Evolutionary conservation across 1,284 basidiomycete species (phyloP).

Genomic region (Agroathelia rolfsii): DNA sequence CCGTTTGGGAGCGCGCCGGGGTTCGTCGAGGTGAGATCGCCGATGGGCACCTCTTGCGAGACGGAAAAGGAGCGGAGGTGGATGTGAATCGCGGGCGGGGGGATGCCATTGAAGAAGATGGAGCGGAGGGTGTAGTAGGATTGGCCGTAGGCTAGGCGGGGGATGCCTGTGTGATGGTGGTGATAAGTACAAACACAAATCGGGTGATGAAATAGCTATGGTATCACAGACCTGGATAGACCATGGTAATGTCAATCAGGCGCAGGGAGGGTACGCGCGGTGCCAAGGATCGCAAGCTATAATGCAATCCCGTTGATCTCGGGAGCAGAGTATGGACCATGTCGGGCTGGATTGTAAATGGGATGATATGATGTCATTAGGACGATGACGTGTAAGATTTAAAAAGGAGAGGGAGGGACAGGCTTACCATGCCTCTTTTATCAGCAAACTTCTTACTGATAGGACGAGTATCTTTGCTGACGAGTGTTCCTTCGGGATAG

Average conservation of each 20-base stretch:
- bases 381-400: constrained; percentile 7
- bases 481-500: constrained; percentile 90
- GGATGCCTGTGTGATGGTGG: constrained; percentile 41
- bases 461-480: constrained; percentile 74
- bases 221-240: constrained; percentile 71
- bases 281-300: constrained; percentile 73
- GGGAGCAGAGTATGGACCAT: constrained; percentile 77
- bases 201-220: background rate
- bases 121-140: constrained; percentile 82
- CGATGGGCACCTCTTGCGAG: constrained; percentile 53
- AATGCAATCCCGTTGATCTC: constrained; percentile 83
- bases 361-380: constrained; percentile 5
- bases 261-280: constrained; percentile 71
- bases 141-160: constrained; percentile 67
- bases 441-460: constrained; percentile 79
- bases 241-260: constrained; percentile 82
- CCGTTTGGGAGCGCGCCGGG: constrained; percentile 24
- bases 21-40: constrained; percentile 34
- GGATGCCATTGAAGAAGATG: constrained; percentile 74
- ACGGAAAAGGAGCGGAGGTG: constrained; percentile 76
- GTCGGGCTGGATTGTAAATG: constrained; percentile 46
- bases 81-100: constrained; percentile 82
- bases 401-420: constrained; percentile 5
- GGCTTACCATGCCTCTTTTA: constrained; percentile 70
- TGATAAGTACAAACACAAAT: background rate